Percentiles rank a stretch among this genome's conserved stretches.
phyloP scores from a whole-genome alignment of 2,329 filamentous ascomycete genomes.

The Verticillium klebahnii region DNA sequence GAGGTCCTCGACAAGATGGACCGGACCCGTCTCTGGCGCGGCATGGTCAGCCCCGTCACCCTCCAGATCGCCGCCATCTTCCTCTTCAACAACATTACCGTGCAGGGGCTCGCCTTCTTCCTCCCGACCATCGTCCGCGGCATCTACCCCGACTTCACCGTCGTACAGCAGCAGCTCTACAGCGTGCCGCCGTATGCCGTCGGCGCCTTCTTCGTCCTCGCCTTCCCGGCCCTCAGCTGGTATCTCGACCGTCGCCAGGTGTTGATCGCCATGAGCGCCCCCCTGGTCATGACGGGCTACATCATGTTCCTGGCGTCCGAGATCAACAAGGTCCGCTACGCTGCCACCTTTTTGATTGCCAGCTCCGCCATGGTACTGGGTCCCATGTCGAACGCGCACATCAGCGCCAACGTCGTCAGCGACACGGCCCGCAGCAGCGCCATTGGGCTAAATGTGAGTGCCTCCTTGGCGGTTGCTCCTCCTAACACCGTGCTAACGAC shows the following conservation, averaged over 20 bases:
- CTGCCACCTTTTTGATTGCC: slow-evolving; percentile 65
- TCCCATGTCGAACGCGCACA: slow-evolving; percentile 62
- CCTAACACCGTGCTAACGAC: slow-evolving; percentile 17
- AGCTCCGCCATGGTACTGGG: slow-evolving; percentile 60
- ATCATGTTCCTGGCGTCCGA: slow-evolving; percentile 62
- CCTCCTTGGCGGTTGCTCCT: background rate
- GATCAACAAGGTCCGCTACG: slow-evolving; percentile 54
- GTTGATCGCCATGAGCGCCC: slow-evolving; percentile 55
- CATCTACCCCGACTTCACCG: slow-evolving; percentile 56
- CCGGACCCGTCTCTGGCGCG: slow-evolving; percentile 49
- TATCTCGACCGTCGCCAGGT: slow-evolving; percentile 54
- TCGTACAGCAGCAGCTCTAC: slow-evolving; percentile 62
- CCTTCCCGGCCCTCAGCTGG: slow-evolving; percentile 59
- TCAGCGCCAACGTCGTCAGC: slow-evolving; percentile 65
- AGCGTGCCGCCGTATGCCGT: slow-evolving; percentile 69
- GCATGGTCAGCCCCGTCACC: slow-evolving; percentile 60
- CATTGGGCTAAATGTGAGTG: slow-evolving; percentile 50
- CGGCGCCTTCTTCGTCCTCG: slow-evolving; percentile 61
- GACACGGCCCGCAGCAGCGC: slow-evolving; percentile 65
- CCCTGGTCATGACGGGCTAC: slow-evolving; percentile 65
- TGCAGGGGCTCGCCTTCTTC: slow-evolving; percentile 68
- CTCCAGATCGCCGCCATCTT: slow-evolving; percentile 54
- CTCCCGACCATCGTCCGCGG: slow-evolving; percentile 62
- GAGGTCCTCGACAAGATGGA: slow-evolving; percentile 62
- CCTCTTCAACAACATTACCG: slow-evolving; percentile 64